Base-by-base conservation (phyloP, 768 basidiomycete genomes). In the Rhodocollybia butyracea region DNA sequence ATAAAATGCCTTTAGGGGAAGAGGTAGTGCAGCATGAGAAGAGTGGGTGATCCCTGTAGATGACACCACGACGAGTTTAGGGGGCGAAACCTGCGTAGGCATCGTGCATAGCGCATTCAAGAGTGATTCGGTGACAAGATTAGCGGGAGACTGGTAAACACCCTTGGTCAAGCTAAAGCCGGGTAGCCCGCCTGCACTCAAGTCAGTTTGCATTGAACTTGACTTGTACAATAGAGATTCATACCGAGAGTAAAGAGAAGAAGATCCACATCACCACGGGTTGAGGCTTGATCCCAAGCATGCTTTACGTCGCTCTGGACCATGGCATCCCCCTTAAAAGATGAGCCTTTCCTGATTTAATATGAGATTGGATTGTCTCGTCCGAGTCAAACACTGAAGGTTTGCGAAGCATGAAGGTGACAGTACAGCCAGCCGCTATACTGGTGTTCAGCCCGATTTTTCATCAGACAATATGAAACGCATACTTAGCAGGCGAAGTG, bases 301-400 rank as follows among this genome's bases (percentile, higher is more conserved):
- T 66, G 69, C 56, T 72, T 56, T 48, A 86, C 76, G 58, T 88
- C 83, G 0, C 70, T 73, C 53, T 73, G 64, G 32, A 76, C 71
- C 6, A 84, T 71, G 0, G 82, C 86, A 59, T 89, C 85, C 5
- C 88, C 88, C 57, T 82, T 10, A 85, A 61, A 7, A 88, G 66
- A 11, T 67, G 74, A 1, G 81, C 88, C 51, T 75, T 75, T 4
- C 84, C 84, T 0, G 72, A 61, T 45, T 72, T 64, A 46, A 88
- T 61, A 63, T 80, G 77, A 10, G 59, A 57, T 59, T 87, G 79
- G n/a, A 89, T 78, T 2, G 58, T 60, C 22, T 71, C 69, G 59
- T 89, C 81, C 6, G 68, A 58, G 41, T 86, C 83, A 59, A 89
- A 88, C 3, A 74, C 72, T 8, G 68, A 58, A 0, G 77, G 68